Conservation (phyloP, 331 rosid genomes). For the Cydonia oblonga region DNA sequence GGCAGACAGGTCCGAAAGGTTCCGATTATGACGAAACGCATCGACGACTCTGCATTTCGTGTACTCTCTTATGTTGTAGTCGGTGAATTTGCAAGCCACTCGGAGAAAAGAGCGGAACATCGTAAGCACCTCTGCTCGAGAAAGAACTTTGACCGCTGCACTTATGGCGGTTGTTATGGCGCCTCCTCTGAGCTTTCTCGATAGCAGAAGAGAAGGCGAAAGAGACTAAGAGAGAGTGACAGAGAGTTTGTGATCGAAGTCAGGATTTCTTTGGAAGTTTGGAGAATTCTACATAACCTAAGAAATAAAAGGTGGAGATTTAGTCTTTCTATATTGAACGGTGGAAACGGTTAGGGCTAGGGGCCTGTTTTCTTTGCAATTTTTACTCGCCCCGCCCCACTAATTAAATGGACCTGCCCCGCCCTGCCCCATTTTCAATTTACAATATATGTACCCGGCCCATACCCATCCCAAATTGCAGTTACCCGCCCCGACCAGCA, state of each 20-base stretch:
- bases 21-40: neutral
- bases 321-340: too few relatives aligned
- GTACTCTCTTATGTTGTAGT: conserved; percentile 14
- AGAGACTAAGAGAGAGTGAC: neutral
- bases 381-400: too few relatives aligned
- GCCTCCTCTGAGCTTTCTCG: neutral
- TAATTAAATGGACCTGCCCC: too few relatives aligned
- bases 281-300: too few relatives aligned
- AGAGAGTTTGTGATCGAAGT: too few relatives aligned
- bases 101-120: neutral
- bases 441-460: too few relatives aligned
- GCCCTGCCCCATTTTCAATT: too few relatives aligned
- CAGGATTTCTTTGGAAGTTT: too few relatives aligned
- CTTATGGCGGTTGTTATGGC: neutral
- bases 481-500: fast-evolving
- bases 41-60: neutral
- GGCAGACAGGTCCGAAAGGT: neutral
- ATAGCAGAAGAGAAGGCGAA: neutral
- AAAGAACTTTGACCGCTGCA: neutral
- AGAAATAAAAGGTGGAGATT: too few relatives aligned
- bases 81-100: neutral
- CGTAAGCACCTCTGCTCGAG: neutral
- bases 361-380: too few relatives aligned
- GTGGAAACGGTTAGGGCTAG: too few relatives aligned
- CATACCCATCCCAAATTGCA: too few relatives aligned